These are phyloP conservation scores for Flagelloscypha sp. DNA, from an alignment of 768 basidiomycete genomes.

Conservation along the genomic window DNA sequence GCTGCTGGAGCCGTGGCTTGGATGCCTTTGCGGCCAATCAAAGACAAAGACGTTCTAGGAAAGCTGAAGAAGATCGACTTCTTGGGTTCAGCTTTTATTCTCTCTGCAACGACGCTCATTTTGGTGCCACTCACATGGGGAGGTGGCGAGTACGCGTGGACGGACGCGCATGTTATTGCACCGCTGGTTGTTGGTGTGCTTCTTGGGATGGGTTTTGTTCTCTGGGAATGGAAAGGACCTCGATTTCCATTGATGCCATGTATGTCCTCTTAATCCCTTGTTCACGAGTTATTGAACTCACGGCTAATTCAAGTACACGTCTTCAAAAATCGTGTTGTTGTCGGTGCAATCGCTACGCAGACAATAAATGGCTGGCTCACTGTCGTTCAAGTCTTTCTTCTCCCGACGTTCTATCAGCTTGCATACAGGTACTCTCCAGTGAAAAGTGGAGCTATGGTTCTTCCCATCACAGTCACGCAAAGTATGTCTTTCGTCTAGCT, in stretches of 20 bases:
- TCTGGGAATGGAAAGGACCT: constrained; percentile 48
- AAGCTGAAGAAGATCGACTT: constrained; percentile 48
- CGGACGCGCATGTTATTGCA: constrained; percentile 38
- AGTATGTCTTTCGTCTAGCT: constrained; percentile 30
- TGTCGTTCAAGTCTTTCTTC: constrained; percentile 44
- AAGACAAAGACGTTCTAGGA: constrained; percentile 25
- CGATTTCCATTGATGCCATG: constrained; percentile 46
- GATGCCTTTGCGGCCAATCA: constrained; percentile 44
- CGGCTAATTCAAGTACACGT: constrained; percentile 36
- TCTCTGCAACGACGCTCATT: constrained; percentile 39
- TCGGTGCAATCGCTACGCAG: constrained; percentile 43
- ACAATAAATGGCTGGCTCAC: constrained; percentile 40
- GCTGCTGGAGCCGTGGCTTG: constrained; percentile 38
- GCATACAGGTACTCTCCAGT: constrained; percentile 48
- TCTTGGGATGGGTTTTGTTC: constrained; percentile 34
- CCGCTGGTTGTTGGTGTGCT: constrained; percentile 33
- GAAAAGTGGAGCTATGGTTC: constrained; percentile 43
- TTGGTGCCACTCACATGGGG: constrained; percentile 39
- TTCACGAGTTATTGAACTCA: no score
- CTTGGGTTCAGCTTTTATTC: constrained; percentile 35
- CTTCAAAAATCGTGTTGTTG: constrained; percentile 40
- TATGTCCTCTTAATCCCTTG: constrained; percentile 18
- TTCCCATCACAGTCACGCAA: constrained; percentile 48
- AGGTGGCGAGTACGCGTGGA: constrained; percentile 47
- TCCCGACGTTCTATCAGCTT: constrained; percentile 53